Evolutionary conservation across 257 asterid genomes (phyloP), one percentile per base, ranked within the genome.

Genomic region (Lycium ferocissimum): DNA sequence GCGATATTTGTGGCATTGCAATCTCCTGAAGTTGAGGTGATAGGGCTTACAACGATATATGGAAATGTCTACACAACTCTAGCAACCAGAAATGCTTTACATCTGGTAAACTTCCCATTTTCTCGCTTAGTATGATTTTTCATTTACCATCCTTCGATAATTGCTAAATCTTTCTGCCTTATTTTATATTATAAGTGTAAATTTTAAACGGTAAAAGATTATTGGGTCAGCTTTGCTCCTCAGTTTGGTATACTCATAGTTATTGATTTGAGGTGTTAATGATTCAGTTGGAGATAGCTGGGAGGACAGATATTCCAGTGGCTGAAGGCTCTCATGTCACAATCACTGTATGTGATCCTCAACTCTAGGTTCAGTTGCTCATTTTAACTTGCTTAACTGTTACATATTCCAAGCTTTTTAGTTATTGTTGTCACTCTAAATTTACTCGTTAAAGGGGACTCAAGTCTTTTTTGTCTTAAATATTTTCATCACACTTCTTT

Each of bases 301-400:
- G 94, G 85, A 90, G 98, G 91, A 91, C 97, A 7, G 98, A 95
- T 84, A 94, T 96, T 83, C 99, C 98, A 7, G 99, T 95, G 83
- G 98, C 99, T 75, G 98, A 96, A 92, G 99, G 99, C 90, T 95
- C 98, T 87, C 99, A 95, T 86, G 95, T 94, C 82, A 96, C 99
- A 56, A 89, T 95, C 83, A 94, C 95, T 80, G 98, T 96, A 94
- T 82, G 98, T 91, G 35, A 67, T 65, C n/a, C 71, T 54, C n/a
- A 66, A 26, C 73, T 66, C 43, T 65, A 11, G 38, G 12, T 26
- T 65, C 71, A 65, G 14, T 49, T 51, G 81, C 81, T 76, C 81
- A 76, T 76, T 51, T 22, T 76, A 76, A 51, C 53, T 67, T 69
- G 59, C 58, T 45, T 82, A 54, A 62, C 6, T 49, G 43, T 78